phyloP scores from a whole-genome alignment of 441 rosid species.

The Daphne laureola region DNA sequence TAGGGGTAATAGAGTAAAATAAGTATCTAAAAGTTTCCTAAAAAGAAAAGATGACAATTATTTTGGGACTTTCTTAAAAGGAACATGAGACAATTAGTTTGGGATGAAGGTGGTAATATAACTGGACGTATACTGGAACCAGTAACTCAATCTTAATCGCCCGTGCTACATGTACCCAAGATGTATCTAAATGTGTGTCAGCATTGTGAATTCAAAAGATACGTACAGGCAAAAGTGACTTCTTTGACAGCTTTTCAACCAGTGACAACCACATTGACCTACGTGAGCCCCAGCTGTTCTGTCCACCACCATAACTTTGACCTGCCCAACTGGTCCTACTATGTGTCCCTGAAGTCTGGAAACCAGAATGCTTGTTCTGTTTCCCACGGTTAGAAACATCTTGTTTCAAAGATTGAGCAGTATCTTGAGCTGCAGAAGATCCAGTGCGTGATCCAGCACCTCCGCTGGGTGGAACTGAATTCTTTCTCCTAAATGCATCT shows the following conservation, averaged over 20 bases:
- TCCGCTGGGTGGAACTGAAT: slow-evolving; percentile 34
- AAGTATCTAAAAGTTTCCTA: too few relatives aligned
- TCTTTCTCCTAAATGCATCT: slow-evolving; percentile 71
- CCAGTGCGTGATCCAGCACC: slow-evolving; percentile 35
- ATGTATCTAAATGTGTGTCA: neutral
- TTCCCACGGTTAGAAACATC: slow-evolving; percentile 52
- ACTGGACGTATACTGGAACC: too few relatives aligned
- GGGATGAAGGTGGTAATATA: too few relatives aligned
- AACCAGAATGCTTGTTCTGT: slow-evolving; percentile 72
- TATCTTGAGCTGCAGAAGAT: slow-evolving; percentile 48
- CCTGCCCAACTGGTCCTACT: slow-evolving; percentile 30
- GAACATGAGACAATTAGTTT: too few relatives aligned
- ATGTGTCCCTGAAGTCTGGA: slow-evolving; percentile 40
- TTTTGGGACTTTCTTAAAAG: too few relatives aligned
- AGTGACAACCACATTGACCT: slow-evolving; percentile 88
- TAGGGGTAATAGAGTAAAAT: too few relatives aligned
- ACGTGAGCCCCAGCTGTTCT: slow-evolving; percentile 61
- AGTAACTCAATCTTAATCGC: too few relatives aligned
- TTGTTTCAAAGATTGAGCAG: slow-evolving; percentile 59
- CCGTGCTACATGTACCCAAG: too few relatives aligned
- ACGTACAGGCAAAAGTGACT: slow-evolving; percentile 81
- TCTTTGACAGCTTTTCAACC: slow-evolving; percentile 77
- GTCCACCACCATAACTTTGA: slow-evolving; percentile 50
- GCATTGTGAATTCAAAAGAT: neutral
- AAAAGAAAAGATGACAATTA: too few relatives aligned